A percentile compares a stretch with the other conserved stretches of the same genome.
Evolutionary conservation across 805 yeast species (phyloP).

Genomic region (Kluyveromyces wickerhamii): DNA sequence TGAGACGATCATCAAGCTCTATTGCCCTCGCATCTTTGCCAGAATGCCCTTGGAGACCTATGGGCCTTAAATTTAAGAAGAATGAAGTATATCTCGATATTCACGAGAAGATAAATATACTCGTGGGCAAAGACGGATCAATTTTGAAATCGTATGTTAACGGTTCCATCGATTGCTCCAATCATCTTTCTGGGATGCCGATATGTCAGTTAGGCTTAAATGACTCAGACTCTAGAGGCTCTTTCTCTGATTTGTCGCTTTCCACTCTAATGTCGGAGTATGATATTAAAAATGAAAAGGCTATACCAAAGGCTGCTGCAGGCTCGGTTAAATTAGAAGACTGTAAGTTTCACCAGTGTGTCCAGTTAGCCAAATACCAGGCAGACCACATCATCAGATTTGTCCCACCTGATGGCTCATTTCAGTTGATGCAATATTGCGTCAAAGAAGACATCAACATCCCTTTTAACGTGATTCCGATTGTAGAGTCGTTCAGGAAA

Average conservation of each 20-base stretch:
- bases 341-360: constrained; percentile 83
- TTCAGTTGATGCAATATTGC: constrained; percentile 73
- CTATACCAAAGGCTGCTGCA: constrained; percentile 35
- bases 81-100: constrained; percentile 76
- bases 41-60: constrained; percentile 59
- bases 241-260: constrained; percentile 4
- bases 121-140: constrained; percentile 58
- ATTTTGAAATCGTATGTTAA: constrained; percentile 64
- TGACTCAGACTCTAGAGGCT: constrained; percentile 33
- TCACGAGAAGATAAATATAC: constrained; percentile 62
- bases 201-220: constrained; percentile 73
- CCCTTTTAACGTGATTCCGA: constrained; percentile 64
- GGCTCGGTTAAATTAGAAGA: constrained; percentile 58
- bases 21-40: constrained; percentile 1
- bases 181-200: constrained; percentile 77
- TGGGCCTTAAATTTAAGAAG: constrained; percentile 66
- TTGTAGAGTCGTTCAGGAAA: constrained; percentile 35
- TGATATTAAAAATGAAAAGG: constrained; percentile 26
- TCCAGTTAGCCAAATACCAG: constrained; percentile 62
- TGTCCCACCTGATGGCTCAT: constrained; percentile 82
- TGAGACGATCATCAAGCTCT: constrained; percentile 8
- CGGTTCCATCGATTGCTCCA: constrained; percentile 63
- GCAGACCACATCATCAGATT: constrained; percentile 57
- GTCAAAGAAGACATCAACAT: constrained; percentile 49
- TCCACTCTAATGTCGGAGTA: constrained; percentile 20